Base-by-base conservation (phyloP, 805 yeast genomes). In the Candida silvicultrix region DNA sequence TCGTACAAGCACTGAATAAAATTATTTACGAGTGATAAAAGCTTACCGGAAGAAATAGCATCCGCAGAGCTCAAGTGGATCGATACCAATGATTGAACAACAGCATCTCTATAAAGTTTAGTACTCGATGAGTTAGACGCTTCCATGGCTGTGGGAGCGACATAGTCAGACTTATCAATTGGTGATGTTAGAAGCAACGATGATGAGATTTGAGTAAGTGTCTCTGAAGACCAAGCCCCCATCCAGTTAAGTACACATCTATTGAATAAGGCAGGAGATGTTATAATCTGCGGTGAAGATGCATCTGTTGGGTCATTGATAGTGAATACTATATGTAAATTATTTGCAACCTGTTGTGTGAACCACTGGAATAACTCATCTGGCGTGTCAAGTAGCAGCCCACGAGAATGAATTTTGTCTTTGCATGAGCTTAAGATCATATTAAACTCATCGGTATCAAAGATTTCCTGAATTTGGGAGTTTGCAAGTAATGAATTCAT, bases 401-500 rank as follows among this genome's bases (percentile, higher is more conserved):
- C 95, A 40, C 76, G 79, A 4, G 74, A 60, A 35, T 74, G 72
- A 0, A 86, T 73, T 41, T 75, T 80, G 14, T 79, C 81, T 11
- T 71, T 63, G 47, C 95, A 81, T 2, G 74, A 53, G 2, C 62
- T 63, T 68, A 85, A 67, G 46, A 90, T 65, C 2, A 69, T 48
- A 0, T 65, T 66, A 43, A 69, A 74, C 9, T 86, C 90, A 10
- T 87, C 95, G 0, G 81, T 89, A 46, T 78, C 85, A 61, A 88
- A 92, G 14, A 92, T 66, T 4, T 96, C 97, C 1, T 97, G 97
- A 35, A 89, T 74, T 57, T 92, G 97, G 0, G 96, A 86, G 63
- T 92, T 92, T 0, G 97, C 97, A 35, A 92, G 71, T n/a, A 92
- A 67, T 0, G 96, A 87, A 56, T 92, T 92, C 94, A 92, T 89